A percentile compares a stretch with the other conserved stretches of the same genome.
phyloP scores from a whole-genome alignment of 2,329 filamentous ascomycete species.

The Neurospora crassa region DNA sequence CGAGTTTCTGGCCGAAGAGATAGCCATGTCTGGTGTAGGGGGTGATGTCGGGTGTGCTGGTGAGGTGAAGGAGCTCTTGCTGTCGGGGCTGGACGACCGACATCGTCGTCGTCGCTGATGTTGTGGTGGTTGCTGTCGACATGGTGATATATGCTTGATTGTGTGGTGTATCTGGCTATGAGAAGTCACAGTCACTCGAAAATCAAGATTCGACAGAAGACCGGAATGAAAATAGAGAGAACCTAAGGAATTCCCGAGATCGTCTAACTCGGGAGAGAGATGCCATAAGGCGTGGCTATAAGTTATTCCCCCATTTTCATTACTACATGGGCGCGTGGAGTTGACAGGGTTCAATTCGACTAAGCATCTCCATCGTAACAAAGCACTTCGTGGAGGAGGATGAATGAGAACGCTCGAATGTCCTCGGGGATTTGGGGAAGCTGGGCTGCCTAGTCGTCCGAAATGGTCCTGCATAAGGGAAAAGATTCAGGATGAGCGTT shows the following conservation, averaged over 20 bases:
- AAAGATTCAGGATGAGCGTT: not conserved
- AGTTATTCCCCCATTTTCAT: not conserved
- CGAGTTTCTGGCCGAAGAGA: slow-evolving; percentile 48
- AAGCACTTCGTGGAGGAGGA: not conserved
- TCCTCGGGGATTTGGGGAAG: not conserved
- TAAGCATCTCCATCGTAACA: not conserved
- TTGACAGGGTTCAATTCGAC: not conserved
- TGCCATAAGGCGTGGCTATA: not conserved
- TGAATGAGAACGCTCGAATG: not conserved
- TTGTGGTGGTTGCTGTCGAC: not conserved
- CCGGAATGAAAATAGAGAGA: not conserved
- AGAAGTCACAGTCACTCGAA: not conserved
- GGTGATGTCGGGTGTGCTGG: slow-evolving; percentile 10
- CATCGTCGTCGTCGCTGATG: not conserved
- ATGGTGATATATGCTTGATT: not conserved
- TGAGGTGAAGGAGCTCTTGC: slow-evolving; percentile 1
- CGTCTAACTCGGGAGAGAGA: not conserved
- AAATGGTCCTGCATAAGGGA: not conserved
- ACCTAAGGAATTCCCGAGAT: not conserved
- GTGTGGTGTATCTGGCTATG: not conserved
- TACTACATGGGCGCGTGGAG: not conserved
- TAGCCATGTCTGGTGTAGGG: slow-evolving; percentile 38
- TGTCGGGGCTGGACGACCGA: not conserved
- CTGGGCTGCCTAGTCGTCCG: not conserved
- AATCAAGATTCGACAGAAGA: not conserved